Percentiles rank a stretch among this genome's conserved stretches.
Conservation (phyloP, 352 stramenopile species). For the Aphanomyces cochlioides region DNA sequence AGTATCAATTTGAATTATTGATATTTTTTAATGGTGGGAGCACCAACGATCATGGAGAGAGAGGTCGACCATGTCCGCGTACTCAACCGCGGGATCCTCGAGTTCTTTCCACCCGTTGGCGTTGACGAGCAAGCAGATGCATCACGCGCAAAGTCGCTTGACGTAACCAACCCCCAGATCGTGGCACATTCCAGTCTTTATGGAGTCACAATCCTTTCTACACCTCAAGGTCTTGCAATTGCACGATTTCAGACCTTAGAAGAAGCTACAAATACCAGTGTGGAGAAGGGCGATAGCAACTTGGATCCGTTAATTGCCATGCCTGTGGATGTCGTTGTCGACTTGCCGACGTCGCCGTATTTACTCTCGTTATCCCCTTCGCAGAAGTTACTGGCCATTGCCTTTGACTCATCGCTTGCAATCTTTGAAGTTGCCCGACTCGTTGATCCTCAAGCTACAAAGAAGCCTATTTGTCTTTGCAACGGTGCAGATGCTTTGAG, state of each 20-base stretch:
- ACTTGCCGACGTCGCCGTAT: constrained; percentile 43
- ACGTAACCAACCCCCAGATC: constrained; percentile 43
- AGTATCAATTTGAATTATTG: background rate
- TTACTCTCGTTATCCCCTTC: constrained; percentile 52
- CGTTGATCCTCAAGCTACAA: constrained; percentile 3
- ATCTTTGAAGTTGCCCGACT: constrained; percentile 61
- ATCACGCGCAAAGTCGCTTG: constrained; percentile 33
- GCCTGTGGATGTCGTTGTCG: constrained; percentile 39
- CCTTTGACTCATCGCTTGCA: constrained; percentile 44
- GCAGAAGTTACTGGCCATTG: constrained; percentile 50
- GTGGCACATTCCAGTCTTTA: constrained; percentile 59
- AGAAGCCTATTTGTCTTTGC: constrained; percentile 14
- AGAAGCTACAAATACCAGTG: constrained; percentile 22
- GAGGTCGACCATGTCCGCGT: constrained; percentile 77
- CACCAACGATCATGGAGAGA: constrained; percentile 24
- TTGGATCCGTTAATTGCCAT: constrained; percentile 46
- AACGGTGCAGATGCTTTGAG: constrained; percentile 29
- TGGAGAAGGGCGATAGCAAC: constrained; percentile 24
- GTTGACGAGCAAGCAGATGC: constrained; percentile 27
- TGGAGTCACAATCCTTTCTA: constrained; percentile 51
- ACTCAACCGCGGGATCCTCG: constrained; percentile 58
- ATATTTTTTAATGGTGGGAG: constrained; percentile 18
- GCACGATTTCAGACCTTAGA: constrained; percentile 14
- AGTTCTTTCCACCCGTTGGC: constrained; percentile 40
- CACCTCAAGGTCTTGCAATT: constrained; percentile 37